A percentile compares a stretch with the other conserved stretches of the same genome.
Evolutionary conservation across 2,329 filamentous ascomycete species (phyloP).

Genomic region (Orbilia javanica): DNA sequence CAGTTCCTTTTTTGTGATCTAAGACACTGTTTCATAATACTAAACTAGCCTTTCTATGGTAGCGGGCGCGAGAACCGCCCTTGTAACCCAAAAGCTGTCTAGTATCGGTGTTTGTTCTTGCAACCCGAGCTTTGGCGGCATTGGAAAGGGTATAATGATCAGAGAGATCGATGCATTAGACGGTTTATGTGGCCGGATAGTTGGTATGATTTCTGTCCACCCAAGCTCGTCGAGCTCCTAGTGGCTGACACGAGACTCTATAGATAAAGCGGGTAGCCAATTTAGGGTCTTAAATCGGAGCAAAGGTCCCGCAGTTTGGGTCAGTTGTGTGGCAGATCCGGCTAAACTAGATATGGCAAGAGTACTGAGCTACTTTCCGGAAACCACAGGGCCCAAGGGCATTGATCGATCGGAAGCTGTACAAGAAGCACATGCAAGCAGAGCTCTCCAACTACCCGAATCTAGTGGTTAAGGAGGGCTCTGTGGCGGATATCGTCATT

Average conservation of each 20-base stretch:
- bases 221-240: neutral
- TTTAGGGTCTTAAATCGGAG: slow-evolving; percentile 88
- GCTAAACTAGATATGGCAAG: slow-evolving; percentile 11
- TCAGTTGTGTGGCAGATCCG: slow-evolving; percentile 63
- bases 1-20: slow-evolving; percentile 27
- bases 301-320: slow-evolving; percentile 96
- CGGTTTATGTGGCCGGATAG: slow-evolving; percentile 83
- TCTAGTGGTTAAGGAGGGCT: slow-evolving; percentile 83
- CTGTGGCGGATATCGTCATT: slow-evolving; percentile 90
- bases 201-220: slow-evolving; percentile 27
- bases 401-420: slow-evolving; percentile 91
- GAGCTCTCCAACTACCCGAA: slow-evolving; percentile 84
- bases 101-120: slow-evolving; percentile 96
- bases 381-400: slow-evolving; percentile 79
- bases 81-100: slow-evolving; percentile 87
- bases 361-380: slow-evolving; percentile 12
- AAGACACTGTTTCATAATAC: slow-evolving; percentile 1
- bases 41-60: slow-evolving; percentile 9
- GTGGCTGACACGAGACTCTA: slow-evolving; percentile 10
- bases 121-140: slow-evolving; percentile 97
- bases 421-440: slow-evolving; percentile 89
- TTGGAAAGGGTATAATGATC: slow-evolving; percentile 96
- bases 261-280: slow-evolving; percentile 91
- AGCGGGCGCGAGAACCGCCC: slow-evolving; percentile 85
- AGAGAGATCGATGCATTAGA: slow-evolving; percentile 95